Evolutionary conservation across 306 rosid species (phyloP), one percentile per base, ranked within the genome.

Genomic region (Vicia faba): DNA sequence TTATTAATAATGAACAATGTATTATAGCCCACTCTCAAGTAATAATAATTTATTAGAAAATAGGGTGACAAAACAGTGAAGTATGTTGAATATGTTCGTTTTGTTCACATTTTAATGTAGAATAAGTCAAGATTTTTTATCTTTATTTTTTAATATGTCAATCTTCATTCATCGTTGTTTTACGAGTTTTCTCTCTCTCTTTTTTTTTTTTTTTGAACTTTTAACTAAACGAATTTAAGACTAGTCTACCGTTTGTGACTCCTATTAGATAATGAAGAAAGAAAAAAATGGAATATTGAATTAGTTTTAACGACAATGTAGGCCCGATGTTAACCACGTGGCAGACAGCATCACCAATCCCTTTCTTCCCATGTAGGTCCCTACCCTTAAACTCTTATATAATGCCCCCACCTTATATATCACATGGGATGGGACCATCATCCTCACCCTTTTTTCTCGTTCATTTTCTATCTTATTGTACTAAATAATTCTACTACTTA

Each of bases 321-420:
- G 97, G 89, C 69, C 80, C 85, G 80, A 25, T 89, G 95, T 83
- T 87, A 80, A 80, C 83, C 92, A 89, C 96, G 95, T 92, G 92
- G 95, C 88, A 83, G 95, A 87, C 98, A 89, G 79, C 84, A 68
- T 78, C 83, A 69, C 71, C 71, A 28, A 41, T 66, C 71, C 63
- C 68, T 65, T 78, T 64, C 64, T 33, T 67, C 49, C 63, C 61
- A 69, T 35, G 79, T 83, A 87, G 96, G 88, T 50, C 97, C 91
- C 84, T 63, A n/a, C 35, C 66, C 46, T 19, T 14, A 51, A 53
- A 62, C 56, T 31, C 63, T 71, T 53, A 31, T 60, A 26, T 66
- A 53, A 57, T 68, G 77, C 68, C 88, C 85, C 83, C 76, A 61
- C 70, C 75, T 10, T 51, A 51, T 48, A 36, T 64, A 65, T 89